phyloP scores from a whole-genome alignment of 2,329 filamentous ascomycete species.

The Metarhizium humberi region DNA sequence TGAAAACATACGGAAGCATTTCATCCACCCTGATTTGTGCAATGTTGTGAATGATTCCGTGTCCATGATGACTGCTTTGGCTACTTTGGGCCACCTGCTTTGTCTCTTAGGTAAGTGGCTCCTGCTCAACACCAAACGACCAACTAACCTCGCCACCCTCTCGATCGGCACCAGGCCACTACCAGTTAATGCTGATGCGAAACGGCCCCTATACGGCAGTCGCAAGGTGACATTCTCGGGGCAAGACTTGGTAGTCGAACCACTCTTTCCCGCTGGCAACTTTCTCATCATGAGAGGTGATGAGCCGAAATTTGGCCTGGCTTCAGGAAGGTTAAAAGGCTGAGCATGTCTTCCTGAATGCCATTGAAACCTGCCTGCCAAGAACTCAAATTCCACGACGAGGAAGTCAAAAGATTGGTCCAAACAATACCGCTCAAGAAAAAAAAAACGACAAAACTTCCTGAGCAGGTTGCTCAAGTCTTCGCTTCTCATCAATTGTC shows the following conservation, averaged over 20 bases:
- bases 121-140: not conserved
- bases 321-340: not conserved
- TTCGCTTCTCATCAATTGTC: not conserved
- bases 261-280: not conserved
- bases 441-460: not conserved
- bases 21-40: not conserved
- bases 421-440: not conserved
- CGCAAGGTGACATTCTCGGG: not conserved
- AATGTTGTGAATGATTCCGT: not conserved
- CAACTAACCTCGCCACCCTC: not conserved
- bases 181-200: not conserved
- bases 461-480: not conserved
- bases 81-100: conserved; percentile 1
- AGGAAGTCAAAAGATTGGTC: not conserved
- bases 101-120: not conserved
- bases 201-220: not conserved
- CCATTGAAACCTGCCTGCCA: not conserved
- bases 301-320: not conserved
- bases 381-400: not conserved
- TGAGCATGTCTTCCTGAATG: not conserved
- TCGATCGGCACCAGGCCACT: not conserved
- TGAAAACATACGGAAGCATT: not conserved
- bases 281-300: not conserved
- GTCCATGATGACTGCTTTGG: conserved; percentile 3
- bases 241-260: not conserved